Conservation (phyloP, 768 basidiomycete species). For the Mycena amicta region DNA sequence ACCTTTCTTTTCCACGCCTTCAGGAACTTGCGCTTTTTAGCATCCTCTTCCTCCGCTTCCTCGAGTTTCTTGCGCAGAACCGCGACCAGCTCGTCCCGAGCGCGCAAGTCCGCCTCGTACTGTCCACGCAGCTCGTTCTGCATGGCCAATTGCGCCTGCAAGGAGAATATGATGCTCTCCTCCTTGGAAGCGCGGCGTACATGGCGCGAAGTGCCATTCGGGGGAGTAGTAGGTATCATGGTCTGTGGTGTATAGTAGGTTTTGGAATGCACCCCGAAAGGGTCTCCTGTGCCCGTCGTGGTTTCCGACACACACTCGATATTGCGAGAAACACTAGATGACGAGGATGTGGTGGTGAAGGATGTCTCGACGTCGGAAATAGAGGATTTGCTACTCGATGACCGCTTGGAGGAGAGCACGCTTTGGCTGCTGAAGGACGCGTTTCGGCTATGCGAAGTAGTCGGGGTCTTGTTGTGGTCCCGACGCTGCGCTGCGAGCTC, state of each 20-base stretch:
- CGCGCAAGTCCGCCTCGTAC: constrained; percentile 73
- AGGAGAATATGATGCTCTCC: constrained; percentile 69
- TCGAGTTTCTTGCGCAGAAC: constrained; percentile 58
- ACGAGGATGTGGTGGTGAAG: constrained; percentile 29
- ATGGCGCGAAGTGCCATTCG: constrained; percentile 48
- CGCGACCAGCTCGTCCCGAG: constrained; percentile 72
- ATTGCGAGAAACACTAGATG: constrained; percentile 39
- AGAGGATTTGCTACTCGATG: constrained; percentile 32
- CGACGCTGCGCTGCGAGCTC: constrained; percentile 41
- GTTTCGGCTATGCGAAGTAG: constrained; percentile 54
- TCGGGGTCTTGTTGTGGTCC: constrained; percentile 36
- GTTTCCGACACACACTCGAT: constrained; percentile 35
- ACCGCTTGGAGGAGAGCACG: constrained; percentile 49
- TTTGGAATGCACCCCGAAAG: constrained; percentile 71
- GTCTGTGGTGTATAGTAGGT: constrained; percentile 80
- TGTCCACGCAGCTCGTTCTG: constrained; percentile 75
- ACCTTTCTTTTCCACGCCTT: constrained; percentile 78
- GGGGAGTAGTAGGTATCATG: constrained; percentile 70
- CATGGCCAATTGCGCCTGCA: constrained; percentile 74
- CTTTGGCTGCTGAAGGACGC: constrained; percentile 69
- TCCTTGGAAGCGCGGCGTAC: constrained; percentile 69
- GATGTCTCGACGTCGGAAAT: constrained; percentile 26
- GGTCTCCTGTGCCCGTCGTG: constrained; percentile 52
- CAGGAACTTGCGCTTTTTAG: constrained; percentile 57
- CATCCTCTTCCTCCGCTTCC: constrained; percentile 62